phyloP scores from a whole-genome alignment of 2,329 filamentous ascomycete genomes.

The Botryotinia calthae region DNA sequence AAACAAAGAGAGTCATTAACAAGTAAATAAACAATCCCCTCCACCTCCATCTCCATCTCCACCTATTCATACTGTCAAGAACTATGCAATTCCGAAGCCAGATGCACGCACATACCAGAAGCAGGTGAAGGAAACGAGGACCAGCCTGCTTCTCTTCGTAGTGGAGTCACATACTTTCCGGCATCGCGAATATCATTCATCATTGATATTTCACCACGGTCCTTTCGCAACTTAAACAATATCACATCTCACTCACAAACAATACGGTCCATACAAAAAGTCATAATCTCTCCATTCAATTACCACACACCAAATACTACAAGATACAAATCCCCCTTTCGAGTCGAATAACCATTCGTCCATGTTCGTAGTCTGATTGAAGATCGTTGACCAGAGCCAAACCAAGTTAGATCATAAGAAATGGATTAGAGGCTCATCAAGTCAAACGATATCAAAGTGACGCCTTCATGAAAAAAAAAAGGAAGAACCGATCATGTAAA shows the following conservation, averaged over 20 bases:
- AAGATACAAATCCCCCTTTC: constrained; percentile 34
- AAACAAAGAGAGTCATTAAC: too few species aligned
- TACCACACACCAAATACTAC: constrained; percentile 35
- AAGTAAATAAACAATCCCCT: too few species aligned
- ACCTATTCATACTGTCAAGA: too few species aligned
- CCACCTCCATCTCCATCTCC: too few species aligned
- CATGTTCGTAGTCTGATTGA: constrained; percentile 16
- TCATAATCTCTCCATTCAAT: constrained; percentile 34
- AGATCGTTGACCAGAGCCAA: constrained; percentile 1
- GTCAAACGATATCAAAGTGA: constrained; percentile 30
- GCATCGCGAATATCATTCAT: neutral
- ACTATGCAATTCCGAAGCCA: too few species aligned
- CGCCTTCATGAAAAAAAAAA: constrained; percentile 34
- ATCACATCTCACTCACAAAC: neutral
- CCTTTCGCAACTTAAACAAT: neutral
- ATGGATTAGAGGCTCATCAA: constrained; percentile 6
- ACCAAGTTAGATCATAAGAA: constrained; percentile 12
- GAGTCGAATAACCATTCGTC: constrained; percentile 5
- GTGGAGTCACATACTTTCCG: neutral
- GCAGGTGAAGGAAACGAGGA: too few species aligned
- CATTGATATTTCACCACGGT: neutral
- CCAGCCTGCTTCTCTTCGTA: neutral
- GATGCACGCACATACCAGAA: too few species aligned
- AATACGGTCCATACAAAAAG: constrained; percentile 4
- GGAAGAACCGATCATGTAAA: constrained; percentile 30